A percentile compares a stretch with the other conserved stretches of the same genome.
Evolutionary conservation across 139 green algal genomes (phyloP).

Genomic region (Limnomonas spitsbergensis): DNA sequence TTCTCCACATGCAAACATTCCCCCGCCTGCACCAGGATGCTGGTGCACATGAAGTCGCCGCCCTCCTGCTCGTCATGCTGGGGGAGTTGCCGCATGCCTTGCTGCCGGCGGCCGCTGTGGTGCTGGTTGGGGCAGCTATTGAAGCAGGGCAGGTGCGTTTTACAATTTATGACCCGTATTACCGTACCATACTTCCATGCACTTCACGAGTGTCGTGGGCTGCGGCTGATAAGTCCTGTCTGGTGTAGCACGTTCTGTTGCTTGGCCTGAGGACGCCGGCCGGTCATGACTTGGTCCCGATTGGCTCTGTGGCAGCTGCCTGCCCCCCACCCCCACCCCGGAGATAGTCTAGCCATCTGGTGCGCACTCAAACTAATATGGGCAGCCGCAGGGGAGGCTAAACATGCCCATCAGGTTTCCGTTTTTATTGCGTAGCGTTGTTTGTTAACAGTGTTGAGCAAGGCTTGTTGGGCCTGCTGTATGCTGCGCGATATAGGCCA

Average conservation of each 20-base stretch:
- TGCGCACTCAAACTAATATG: too few species aligned
- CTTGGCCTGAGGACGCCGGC: too few species aligned
- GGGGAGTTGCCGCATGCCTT: conserved; percentile 25
- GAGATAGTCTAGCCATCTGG: too few species aligned
- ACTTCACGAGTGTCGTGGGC: not conserved
- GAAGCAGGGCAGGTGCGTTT: not conserved
- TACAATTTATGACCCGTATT: too few species aligned
- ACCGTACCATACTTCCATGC: not conserved
- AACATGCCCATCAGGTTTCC: not conserved
- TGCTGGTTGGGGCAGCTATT: not conserved
- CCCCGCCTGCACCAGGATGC: not conserved
- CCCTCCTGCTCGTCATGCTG: conserved; percentile 32
- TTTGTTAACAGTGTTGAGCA: not conserved
- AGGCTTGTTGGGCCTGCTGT: not conserved
- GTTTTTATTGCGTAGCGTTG: not conserved
- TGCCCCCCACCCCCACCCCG: too few species aligned
- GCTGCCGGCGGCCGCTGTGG: conserved; percentile 3
- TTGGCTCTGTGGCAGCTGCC: too few species aligned
- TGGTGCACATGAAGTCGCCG: conserved; percentile 13
- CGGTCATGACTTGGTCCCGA: too few species aligned
- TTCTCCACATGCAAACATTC: too few species aligned
- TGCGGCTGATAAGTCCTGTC: not conserved
- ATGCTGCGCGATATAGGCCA: not conserved
- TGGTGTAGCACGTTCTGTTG: not conserved
- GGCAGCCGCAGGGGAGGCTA: not conserved